These are phyloP conservation scores for Halophytophthora batemanensis DNA, from an alignment of 352 stramenopile genomes.

Conservation along the genomic window DNA sequence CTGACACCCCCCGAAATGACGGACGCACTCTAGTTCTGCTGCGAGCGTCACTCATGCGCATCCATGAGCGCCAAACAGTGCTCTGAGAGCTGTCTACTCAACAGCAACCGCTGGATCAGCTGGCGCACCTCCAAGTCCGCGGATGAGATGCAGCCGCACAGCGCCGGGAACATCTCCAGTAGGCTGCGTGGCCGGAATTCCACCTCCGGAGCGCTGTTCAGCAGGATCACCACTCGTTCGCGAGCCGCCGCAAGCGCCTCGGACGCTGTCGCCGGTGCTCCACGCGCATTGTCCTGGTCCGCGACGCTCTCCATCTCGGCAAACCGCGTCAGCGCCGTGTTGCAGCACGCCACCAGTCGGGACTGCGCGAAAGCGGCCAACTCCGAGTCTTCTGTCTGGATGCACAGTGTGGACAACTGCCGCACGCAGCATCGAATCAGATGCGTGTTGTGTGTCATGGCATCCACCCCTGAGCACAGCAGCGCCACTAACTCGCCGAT, in stretches of 20 bases:
- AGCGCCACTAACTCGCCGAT: constrained; percentile 51
- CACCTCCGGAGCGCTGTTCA: constrained; percentile 54
- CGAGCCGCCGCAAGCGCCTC: constrained; percentile 26
- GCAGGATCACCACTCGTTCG: constrained; percentile 67
- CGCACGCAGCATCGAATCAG: constrained; percentile 74
- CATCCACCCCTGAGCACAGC: constrained; percentile 60
- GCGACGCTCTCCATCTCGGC: constrained; percentile 34
- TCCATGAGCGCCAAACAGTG: constrained; percentile 53
- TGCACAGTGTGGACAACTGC: constrained; percentile 69
- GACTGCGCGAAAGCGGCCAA: constrained; percentile 43
- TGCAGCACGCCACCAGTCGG: constrained; percentile 62
- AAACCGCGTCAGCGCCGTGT: constrained; percentile 44
- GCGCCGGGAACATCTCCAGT: constrained; percentile 68
- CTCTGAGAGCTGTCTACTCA: constrained; percentile 47
- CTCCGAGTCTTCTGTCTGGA: constrained; percentile 52
- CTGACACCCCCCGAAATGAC: too few species aligned
- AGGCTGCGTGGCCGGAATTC: constrained; percentile 51
- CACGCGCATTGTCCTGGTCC: neutral
- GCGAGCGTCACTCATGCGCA: constrained; percentile 21
- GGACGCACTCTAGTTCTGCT: constrained; percentile 20
- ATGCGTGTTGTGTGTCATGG: constrained; percentile 47
- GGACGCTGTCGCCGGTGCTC: neutral
- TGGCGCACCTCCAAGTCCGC: constrained; percentile 55
- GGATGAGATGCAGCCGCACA: constrained; percentile 80
- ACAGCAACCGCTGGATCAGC: constrained; percentile 67